Base-by-base conservation (phyloP, 139 green algal genomes). In the Yamagishiella unicocca region DNA sequence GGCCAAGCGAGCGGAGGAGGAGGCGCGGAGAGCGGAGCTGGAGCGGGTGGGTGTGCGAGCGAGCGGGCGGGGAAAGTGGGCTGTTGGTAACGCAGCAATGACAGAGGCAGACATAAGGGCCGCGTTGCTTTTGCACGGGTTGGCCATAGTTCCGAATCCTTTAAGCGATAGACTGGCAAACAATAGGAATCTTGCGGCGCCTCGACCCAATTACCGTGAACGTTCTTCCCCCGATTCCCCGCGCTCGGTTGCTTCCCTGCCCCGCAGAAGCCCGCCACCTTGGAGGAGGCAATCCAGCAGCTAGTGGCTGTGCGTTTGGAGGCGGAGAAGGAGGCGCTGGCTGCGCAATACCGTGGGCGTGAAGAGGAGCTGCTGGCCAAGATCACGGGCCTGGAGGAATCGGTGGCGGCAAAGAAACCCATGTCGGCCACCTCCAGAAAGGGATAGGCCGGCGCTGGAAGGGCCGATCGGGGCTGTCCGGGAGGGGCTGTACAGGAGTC, bases 201-300 rank as follows among this genome's bases (percentile, higher is more conserved):
- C n/a, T n/a, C n/a, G n/a, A n/a, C n/a, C n/a, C n/a, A n/a, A n/a
- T n/a, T n/a, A n/a, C n/a, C n/a, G n/a, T n/a, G n/a, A n/a, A n/a
- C n/a, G n/a, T n/a, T n/a, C n/a, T 58, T 58, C 50, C 50, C 50
- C 50, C 50, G 12, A 12, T 17, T 25, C 50, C 50, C 17, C 50
- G 14, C 50, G 14, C 50, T 58, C 50, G 14, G 14, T 58, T 17
- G 14, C 12, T 17, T 17, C 50, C 17, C 17, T 4, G 29, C 62
- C 27, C 61, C 73, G 79, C 91, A 95, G 92, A 95, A 95, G 76
- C 92, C 92, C 3, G 85, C 87, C 25, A 95, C 92, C 5, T 74
- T 95, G 62, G 89, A 92, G 27, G 92, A 95, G 46, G 92, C 92
- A 0, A 84, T 95, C 35, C 46, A 92, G 25, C 81, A 93, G 31